These are phyloP conservation scores for Colletotrichum acutatum DNA, from an alignment of 2,329 filamentous ascomycete species.

Conservation along the genomic window DNA sequence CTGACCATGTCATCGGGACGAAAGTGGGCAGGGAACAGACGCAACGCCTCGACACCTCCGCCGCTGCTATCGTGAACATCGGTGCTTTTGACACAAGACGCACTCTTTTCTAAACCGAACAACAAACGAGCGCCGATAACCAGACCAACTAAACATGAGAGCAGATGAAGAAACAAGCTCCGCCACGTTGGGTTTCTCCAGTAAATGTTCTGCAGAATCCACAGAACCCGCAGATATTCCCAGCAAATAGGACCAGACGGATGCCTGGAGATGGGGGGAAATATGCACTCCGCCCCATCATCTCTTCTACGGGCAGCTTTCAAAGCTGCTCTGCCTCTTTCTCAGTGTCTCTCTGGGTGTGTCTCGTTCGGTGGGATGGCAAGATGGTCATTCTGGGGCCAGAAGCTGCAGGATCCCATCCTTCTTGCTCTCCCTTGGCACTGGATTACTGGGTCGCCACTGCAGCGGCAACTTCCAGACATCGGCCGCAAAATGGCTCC, in stretches of 20 bases:
- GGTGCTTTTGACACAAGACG: slow-evolving; percentile 32
- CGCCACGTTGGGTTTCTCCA: slow-evolving; percentile 26
- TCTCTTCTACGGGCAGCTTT: slow-evolving; percentile 32
- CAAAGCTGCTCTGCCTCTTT: background rate
- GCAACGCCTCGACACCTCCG: slow-evolving; percentile 25
- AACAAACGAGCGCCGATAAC: slow-evolving; percentile 34
- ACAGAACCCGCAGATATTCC: background rate
- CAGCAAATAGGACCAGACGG: slow-evolving; percentile 18
- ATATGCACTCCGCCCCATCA: slow-evolving; percentile 28
- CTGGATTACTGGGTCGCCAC: slow-evolving; percentile 17
- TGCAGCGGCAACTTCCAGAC: slow-evolving; percentile 14
- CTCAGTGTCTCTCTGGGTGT: background rate
- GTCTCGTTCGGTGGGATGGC: background rate
- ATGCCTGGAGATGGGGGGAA: slow-evolving; percentile 17
- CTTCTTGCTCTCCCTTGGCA: slow-evolving; percentile 1
- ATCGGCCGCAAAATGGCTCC: slow-evolving; percentile 10
- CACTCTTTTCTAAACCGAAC: slow-evolving; percentile 25
- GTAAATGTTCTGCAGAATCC: background rate
- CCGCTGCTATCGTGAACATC: slow-evolving; percentile 16
- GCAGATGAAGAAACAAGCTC: slow-evolving; percentile 30
- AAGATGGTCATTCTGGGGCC: background rate
- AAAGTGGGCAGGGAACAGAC: slow-evolving; percentile 24
- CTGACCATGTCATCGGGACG: background rate
- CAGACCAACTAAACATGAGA: slow-evolving; percentile 22
- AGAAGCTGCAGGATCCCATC: slow-evolving; percentile 8